Evolutionary conservation across 495 filamentous ascomycete species (phyloP).

Genomic region (Penicillium manginii): DNA sequence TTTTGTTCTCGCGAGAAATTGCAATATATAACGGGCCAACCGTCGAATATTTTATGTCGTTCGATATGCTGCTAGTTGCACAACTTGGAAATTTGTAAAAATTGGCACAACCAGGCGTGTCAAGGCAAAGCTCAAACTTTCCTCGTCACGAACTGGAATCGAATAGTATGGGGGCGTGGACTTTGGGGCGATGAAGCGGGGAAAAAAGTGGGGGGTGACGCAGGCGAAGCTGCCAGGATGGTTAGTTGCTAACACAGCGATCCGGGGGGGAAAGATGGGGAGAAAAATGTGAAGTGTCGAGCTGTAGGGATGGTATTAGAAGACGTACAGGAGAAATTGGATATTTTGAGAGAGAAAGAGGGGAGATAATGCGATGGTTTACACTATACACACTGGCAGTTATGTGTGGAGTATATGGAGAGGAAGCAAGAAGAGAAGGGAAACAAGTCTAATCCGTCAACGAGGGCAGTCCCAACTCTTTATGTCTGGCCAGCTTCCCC

Average conservation of each 20-base stretch:
- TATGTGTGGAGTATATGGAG: neutral
- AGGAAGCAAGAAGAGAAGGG: neutral
- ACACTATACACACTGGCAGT: neutral
- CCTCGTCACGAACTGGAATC: neutral
- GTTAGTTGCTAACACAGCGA: neutral
- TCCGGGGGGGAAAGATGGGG: neutral
- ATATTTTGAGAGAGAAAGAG: neutral
- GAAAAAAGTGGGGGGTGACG: slow-evolving; percentile 35
- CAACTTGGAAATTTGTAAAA: neutral
- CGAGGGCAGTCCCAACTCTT: slow-evolving; percentile 4
- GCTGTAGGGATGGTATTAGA: neutral
- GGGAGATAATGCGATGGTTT: neutral
- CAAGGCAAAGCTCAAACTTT: neutral
- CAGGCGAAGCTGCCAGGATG: neutral
- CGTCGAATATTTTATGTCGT: too few relatives aligned
- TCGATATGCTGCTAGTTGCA: neutral
- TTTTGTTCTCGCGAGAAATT: neutral
- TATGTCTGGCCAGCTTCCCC: slow-evolving; percentile 1
- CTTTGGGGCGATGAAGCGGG: slow-evolving; percentile 15
- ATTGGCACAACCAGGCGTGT: neutral
- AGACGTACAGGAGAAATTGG: neutral
- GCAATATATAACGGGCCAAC: neutral
- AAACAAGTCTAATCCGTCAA: neutral
- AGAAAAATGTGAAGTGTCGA: neutral
- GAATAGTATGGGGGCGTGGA: slow-evolving; percentile 3